phyloP scores from a whole-genome alignment of 805 yeast species.

The Metschnikowia henanensis region DNA sequence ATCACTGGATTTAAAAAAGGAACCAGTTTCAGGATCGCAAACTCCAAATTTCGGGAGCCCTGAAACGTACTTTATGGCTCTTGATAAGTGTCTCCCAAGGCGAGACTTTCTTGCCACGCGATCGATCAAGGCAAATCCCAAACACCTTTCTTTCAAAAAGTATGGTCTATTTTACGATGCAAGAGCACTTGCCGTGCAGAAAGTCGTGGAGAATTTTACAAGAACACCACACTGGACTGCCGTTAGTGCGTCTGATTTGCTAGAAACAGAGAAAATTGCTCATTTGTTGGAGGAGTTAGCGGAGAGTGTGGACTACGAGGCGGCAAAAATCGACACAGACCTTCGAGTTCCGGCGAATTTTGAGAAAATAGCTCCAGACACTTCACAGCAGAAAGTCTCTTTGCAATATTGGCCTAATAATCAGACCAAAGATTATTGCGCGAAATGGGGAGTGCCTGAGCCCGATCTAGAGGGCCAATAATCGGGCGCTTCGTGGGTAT shows the following conservation, averaged over 20 bases:
- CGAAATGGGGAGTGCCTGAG: conserved; percentile 21
- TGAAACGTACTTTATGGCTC: conserved; percentile 61
- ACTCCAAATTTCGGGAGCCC: conserved; percentile 1
- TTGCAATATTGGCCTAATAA: conserved; percentile 35
- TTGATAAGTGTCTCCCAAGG: conserved; percentile 80
- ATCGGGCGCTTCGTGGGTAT: neutral
- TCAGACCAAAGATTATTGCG: conserved; percentile 37
- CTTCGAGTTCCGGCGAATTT: conserved; percentile 26
- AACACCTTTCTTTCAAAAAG: conserved; percentile 17
- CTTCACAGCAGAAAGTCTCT: conserved; percentile 16
- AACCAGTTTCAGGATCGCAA: too few species aligned
- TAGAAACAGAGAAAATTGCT: conserved; percentile 13
- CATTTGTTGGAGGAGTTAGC: conserved; percentile 22
- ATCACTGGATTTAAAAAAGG: neutral
- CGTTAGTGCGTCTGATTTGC: conserved; percentile 16
- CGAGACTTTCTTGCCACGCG: conserved; percentile 57
- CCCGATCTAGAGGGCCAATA: conserved; percentile 12
- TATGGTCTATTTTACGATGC: conserved; percentile 27
- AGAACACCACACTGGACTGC: conserved; percentile 15
- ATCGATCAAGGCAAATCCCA: conserved; percentile 29
- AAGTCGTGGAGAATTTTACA: conserved; percentile 31
- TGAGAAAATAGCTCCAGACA: conserved; percentile 23
- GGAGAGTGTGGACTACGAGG: conserved; percentile 21
- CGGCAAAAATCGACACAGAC: conserved; percentile 14
- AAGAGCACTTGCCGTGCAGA: conserved; percentile 35